Percentiles rank a stretch among this genome's conserved stretches.
These are phyloP conservation scores for Fusarium nanum DNA, from an alignment of 2,329 filamentous ascomycete species.

Conservation along the genomic window DNA sequence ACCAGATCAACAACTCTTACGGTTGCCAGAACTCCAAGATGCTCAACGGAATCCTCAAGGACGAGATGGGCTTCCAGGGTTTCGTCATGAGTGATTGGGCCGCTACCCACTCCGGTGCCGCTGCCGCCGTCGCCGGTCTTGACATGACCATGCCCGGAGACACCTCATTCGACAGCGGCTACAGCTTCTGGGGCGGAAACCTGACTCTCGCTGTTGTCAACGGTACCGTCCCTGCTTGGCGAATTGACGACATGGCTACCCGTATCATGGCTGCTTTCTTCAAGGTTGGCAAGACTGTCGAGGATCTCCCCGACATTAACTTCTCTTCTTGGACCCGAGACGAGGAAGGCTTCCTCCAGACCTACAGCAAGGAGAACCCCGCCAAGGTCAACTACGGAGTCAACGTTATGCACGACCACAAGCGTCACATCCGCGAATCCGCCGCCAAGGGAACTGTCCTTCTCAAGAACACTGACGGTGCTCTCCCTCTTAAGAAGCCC, in stretches of 20 bases:
- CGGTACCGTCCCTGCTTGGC: slow-evolving; percentile 86
- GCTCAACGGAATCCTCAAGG: slow-evolving; percentile 81
- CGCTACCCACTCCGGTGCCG: slow-evolving; percentile 77
- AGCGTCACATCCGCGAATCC: slow-evolving; percentile 76
- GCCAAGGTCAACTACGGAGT: slow-evolving; percentile 82
- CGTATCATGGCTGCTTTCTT: slow-evolving; percentile 80
- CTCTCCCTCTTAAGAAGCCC: slow-evolving; percentile 82
- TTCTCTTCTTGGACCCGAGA: slow-evolving; percentile 89
- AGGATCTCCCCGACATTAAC: slow-evolving; percentile 70
- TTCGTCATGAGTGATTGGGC: slow-evolving; percentile 86
- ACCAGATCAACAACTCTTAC: slow-evolving; percentile 84
- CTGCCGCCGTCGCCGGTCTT: slow-evolving; percentile 76
- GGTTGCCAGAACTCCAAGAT: slow-evolving; percentile 82
- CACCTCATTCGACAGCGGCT: slow-evolving; percentile 77
- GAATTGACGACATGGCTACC: slow-evolving; percentile 91
- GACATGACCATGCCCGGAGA: slow-evolving; percentile 95
- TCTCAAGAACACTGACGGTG: slow-evolving; percentile 80
- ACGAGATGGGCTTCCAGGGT: slow-evolving; percentile 83
- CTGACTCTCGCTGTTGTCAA: slow-evolving; percentile 89
- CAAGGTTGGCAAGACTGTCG: slow-evolving; percentile 69
- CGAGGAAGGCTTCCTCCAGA: slow-evolving; percentile 77
- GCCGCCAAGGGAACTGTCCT: slow-evolving; percentile 86
- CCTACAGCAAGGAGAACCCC: slow-evolving; percentile 68
- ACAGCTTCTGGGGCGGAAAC: slow-evolving; percentile 86
- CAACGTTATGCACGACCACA: slow-evolving; percentile 84